Base-by-base conservation (phyloP, 2,329 filamentous ascomycete species). In the Fusarium sacchari region DNA sequence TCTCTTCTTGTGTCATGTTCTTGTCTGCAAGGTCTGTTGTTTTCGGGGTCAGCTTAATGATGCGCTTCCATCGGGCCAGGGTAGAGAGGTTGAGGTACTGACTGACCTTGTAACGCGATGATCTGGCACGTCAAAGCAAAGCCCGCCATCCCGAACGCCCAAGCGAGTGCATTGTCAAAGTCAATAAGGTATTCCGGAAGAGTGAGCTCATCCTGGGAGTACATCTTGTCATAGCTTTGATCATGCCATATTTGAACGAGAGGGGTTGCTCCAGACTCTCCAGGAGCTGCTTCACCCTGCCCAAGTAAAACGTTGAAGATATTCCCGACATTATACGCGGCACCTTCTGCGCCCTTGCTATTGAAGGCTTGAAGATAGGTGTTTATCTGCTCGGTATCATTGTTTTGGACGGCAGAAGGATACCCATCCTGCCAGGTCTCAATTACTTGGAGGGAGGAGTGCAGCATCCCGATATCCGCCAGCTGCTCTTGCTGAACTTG, bases 221-320 rank as follows among this genome's bases (percentile, higher is more conserved):
- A 43, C 40, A 43, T 43, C 40, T 43, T 43, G 1, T 12, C 2
- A 24, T 43, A 43, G 15, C 40, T 43, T 24, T 18, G 40, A 12
- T 24, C n/a, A 24, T 43, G 40, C 40, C n/a, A 43, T 18, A 5
- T 1, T 43, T 18, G 0, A 8, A 24, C n/a, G 4, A 43, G 40
- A 7, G 40, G 40, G 40, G n/a, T 24, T 18, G 10, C n/a, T 5
- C 4, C 5, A 43, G 10, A 5, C 15, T 18, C 1, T 8, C 40
- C 40, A 43, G n/a, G 0, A 18, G 6, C 0, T 1, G 15, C n/a
- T 43, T 43, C 0, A 24, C 5, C n/a, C n/a, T 4, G n/a, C 15
- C 40, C 40, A 0, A 2, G 24, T 0, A 43, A 43, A 43, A 43
- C n/a, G 18, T 43, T 22, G 15, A 43, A 43, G 40, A 43, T 1